Evolutionary conservation across 768 basidiomycete genomes (phyloP).

Genomic region (Mycena filopes): DNA sequence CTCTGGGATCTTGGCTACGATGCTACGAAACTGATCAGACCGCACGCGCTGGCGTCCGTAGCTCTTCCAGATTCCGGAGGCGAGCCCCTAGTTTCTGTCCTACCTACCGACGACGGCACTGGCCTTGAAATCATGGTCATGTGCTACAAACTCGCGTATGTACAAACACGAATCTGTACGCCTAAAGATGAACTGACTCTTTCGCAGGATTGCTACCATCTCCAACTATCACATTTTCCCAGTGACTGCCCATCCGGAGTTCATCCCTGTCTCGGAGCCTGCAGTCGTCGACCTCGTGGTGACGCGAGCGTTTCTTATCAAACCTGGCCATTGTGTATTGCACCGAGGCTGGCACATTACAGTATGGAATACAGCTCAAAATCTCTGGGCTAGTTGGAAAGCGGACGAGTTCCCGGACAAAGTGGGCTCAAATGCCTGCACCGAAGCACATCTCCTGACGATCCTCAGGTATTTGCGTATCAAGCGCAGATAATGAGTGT

Average conservation of each 20-base stretch:
- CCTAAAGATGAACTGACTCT: neutral
- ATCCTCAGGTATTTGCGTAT: slow-evolving; percentile 8
- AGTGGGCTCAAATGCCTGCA: neutral
- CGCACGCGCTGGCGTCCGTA: slow-evolving; percentile 16
- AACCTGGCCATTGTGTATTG: slow-evolving; percentile 5
- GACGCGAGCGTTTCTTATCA: neutral
- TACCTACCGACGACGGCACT: slow-evolving; percentile 5
- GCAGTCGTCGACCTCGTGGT: neutral
- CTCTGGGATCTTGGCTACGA: slow-evolving; percentile 13
- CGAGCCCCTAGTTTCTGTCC: slow-evolving; percentile 8
- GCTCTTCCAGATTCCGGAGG: neutral
- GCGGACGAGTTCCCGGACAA: neutral
- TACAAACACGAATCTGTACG: neutral
- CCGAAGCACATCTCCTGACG: neutral
- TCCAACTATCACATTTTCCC: slow-evolving; percentile 8
- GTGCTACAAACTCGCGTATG: neutral
- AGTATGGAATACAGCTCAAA: slow-evolving; percentile 9
- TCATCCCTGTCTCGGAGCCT: neutral
- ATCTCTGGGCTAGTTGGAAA: slow-evolving; percentile 17
- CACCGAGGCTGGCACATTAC: neutral
- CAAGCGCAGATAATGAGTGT: neutral
- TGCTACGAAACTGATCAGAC: slow-evolving; percentile 5
- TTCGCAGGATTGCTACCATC: neutral
- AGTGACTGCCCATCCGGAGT: slow-evolving; percentile 5
- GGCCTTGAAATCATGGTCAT: slow-evolving; percentile 16